phyloP scores from a whole-genome alignment of 352 stramenopile genomes.

The Globisporangium rhizosaccharum region DNA sequence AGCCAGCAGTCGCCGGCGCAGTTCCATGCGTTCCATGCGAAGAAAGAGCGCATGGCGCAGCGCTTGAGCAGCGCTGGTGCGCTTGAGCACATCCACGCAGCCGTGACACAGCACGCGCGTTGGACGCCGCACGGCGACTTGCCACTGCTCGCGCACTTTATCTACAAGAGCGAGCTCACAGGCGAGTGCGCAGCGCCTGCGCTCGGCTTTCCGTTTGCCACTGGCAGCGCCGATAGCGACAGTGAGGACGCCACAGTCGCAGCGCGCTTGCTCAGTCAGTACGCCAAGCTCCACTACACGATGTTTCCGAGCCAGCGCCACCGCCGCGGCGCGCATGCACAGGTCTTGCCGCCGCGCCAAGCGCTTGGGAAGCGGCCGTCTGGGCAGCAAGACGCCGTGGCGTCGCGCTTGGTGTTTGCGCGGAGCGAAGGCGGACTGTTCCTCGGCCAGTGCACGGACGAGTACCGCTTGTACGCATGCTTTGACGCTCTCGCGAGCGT shows the following conservation, averaged over 20 bases:
- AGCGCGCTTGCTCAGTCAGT: slow-evolving; percentile 44
- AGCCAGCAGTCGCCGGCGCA: slow-evolving; percentile 61
- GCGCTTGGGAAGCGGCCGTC: slow-evolving; percentile 42
- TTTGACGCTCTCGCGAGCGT: slow-evolving; percentile 44
- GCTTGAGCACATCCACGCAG: slow-evolving; percentile 33
- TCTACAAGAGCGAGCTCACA: slow-evolving; percentile 67
- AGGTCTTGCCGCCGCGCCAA: slow-evolving; percentile 19
- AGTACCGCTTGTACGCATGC: slow-evolving; percentile 50
- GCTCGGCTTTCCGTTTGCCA: slow-evolving; percentile 42
- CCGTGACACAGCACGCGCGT: slow-evolving; percentile 21
- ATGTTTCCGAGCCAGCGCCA: slow-evolving; percentile 29
- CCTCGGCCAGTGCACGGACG: slow-evolving; percentile 42
- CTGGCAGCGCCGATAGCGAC: background rate
- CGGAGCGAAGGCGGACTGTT: slow-evolving; percentile 43
- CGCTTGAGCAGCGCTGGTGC: slow-evolving; percentile 32
- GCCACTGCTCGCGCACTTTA: slow-evolving; percentile 54
- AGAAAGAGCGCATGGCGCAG: slow-evolving; percentile 36
- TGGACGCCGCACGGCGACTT: slow-evolving; percentile 57
- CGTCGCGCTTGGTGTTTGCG: slow-evolving; percentile 44
- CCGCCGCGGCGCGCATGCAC: no score
- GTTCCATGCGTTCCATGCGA: slow-evolving; percentile 68
- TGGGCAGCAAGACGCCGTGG: slow-evolving; percentile 21
- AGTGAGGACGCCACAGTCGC: slow-evolving; percentile 26
- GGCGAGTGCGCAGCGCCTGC: slow-evolving; percentile 43
- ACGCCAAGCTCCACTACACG: slow-evolving; percentile 46